These are phyloP conservation scores for Penicillium paneum DNA, from an alignment of 2,329 filamentous ascomycete genomes.

Conservation along the genomic window DNA sequence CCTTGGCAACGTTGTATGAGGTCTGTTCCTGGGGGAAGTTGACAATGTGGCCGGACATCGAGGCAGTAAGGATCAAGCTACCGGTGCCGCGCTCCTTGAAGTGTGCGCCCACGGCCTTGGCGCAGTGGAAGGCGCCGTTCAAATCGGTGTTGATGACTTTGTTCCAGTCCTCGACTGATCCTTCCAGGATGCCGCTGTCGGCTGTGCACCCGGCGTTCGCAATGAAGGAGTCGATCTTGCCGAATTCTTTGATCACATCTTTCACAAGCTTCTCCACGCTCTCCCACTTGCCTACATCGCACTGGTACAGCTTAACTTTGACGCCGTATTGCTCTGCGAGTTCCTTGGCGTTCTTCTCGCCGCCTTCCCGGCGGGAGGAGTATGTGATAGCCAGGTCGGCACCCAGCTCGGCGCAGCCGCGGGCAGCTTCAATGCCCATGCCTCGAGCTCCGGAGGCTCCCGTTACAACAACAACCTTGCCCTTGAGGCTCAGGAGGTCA, in stretches of 20 bases:
- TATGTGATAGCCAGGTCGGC: constrained; percentile 67
- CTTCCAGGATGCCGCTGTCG: constrained; percentile 65
- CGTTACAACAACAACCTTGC: constrained; percentile 48
- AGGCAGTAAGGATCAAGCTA: constrained; percentile 65
- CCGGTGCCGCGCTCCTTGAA: constrained; percentile 65
- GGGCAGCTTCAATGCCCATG: constrained; percentile 66
- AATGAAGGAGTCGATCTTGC: constrained; percentile 65
- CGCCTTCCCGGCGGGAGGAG: constrained; percentile 58
- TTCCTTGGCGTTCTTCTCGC: constrained; percentile 64
- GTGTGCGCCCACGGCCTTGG: constrained; percentile 81
- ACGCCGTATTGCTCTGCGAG: constrained; percentile 59
- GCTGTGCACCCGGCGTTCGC: constrained; percentile 70
- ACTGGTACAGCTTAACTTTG: constrained; percentile 67
- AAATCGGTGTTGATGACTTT: constrained; percentile 82
- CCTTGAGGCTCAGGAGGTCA: constrained; percentile 48
- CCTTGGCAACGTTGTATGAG: constrained; percentile 64
- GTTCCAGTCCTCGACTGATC: constrained; percentile 67
- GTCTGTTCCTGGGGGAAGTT: constrained; percentile 64
- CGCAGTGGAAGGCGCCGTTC: constrained; percentile 81
- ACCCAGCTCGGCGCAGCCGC: constrained; percentile 63
- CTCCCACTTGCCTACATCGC: constrained; percentile 57
- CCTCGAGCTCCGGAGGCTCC: constrained; percentile 59
- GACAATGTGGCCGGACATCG: constrained; percentile 56
- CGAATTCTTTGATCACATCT: constrained; percentile 65
- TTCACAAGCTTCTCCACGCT: constrained; percentile 56